phyloP scores from a whole-genome alignment of 1,284 basidiomycete species.

The Exobasidium cylindrosporum region DNA sequence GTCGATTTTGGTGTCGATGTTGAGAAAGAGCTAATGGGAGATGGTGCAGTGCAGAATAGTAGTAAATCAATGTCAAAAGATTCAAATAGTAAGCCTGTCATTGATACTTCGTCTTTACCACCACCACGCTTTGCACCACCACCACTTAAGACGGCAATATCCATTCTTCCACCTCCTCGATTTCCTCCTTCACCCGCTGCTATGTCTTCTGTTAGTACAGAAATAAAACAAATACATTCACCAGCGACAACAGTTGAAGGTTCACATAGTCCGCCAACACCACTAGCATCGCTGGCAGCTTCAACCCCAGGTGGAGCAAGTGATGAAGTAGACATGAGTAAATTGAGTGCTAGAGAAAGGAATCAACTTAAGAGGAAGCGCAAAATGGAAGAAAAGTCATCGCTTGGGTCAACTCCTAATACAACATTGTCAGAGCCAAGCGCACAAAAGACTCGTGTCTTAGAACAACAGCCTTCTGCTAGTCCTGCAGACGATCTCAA shows the following conservation, averaged over 20 bases:
- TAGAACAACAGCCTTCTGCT: neutral
- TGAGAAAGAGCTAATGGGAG: constrained; percentile 51
- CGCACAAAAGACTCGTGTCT: neutral
- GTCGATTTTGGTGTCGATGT: constrained; percentile 60
- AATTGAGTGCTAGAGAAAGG: constrained; percentile 69
- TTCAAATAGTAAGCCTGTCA: neutral
- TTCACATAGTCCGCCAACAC: neutral
- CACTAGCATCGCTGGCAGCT: neutral
- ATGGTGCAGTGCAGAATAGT: neutral
- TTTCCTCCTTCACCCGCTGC: constrained; percentile 1
- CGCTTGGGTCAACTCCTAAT: neutral
- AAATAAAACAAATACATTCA: neutral
- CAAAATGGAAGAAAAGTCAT: constrained; percentile 69
- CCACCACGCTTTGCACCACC: constrained; percentile 3
- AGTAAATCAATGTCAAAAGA: neutral
- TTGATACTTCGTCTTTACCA: neutral
- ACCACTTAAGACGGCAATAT: neutral
- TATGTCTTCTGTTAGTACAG: neutral
- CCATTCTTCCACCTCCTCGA: neutral
- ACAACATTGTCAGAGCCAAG: neutral
- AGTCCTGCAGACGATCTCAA: neutral
- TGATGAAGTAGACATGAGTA: constrained; percentile 45
- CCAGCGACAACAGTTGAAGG: neutral
- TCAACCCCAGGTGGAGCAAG: neutral
- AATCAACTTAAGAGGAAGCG: constrained; percentile 87